A percentile compares a stretch with the other conserved stretches of the same genome.
These are phyloP conservation scores for Lachnellula arida DNA, from an alignment of 2,329 filamentous ascomycete genomes.

Conservation along the genomic window DNA sequence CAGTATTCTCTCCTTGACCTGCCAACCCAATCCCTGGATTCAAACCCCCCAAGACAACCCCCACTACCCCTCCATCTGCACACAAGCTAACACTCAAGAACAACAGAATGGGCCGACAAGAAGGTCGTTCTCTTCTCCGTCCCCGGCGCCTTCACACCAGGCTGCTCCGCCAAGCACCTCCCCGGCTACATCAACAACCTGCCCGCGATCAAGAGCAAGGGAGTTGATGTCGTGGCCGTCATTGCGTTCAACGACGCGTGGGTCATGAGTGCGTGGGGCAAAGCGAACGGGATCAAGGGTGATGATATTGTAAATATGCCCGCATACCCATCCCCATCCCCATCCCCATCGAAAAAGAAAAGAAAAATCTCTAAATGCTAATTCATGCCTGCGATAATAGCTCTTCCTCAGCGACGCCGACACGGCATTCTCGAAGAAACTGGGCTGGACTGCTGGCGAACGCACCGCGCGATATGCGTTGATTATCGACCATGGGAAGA, in stretches of 20 bases:
- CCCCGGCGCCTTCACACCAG: slow-evolving; percentile 66
- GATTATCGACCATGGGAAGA: slow-evolving; percentile 63
- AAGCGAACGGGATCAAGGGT: slow-evolving; percentile 61
- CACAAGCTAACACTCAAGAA: not conserved
- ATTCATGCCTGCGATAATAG: slow-evolving; percentile 29
- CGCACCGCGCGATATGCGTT: slow-evolving; percentile 63
- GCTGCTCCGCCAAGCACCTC: slow-evolving; percentile 63
- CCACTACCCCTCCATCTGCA: not conserved
- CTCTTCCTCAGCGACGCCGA: slow-evolving; percentile 64
- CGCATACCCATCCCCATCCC: not conserved
- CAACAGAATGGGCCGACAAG: slow-evolving; percentile 58
- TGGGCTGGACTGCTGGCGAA: slow-evolving; percentile 59
- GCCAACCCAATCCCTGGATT: not conserved
- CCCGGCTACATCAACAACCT: slow-evolving; percentile 64
- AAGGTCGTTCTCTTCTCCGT: slow-evolving; percentile 67
- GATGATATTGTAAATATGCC: slow-evolving; percentile 54
- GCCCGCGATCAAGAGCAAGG: slow-evolving; percentile 55
- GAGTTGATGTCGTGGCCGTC: slow-evolving; percentile 63
- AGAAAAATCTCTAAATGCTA: not conserved
- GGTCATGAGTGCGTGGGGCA: slow-evolving; percentile 69
- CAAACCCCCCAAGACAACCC: not conserved
- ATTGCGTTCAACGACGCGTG: slow-evolving; percentile 66
- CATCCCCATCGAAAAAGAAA: too few species aligned
- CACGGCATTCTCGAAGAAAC: slow-evolving; percentile 58
- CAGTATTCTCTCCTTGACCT: not conserved